These are phyloP conservation scores for Aspergillus sergii DNA, from an alignment of 2,329 filamentous ascomycete genomes.

Conservation along the genomic window DNA sequence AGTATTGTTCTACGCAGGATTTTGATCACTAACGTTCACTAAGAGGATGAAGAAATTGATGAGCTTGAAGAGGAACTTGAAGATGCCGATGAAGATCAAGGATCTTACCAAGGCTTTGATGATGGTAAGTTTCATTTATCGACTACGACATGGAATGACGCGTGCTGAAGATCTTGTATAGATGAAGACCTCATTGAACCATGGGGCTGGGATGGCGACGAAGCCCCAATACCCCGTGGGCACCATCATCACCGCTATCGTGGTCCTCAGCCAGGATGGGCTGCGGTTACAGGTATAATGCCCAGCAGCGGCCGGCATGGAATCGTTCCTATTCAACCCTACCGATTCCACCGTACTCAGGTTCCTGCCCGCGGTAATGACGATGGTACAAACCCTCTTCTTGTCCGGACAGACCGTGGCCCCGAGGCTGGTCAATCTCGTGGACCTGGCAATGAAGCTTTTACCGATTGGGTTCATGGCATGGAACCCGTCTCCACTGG, in stretches of 20 bases:
- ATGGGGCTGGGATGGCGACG: slow-evolving; percentile 57
- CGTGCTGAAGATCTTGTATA: slow-evolving; percentile 34
- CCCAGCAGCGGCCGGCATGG: slow-evolving; percentile 51
- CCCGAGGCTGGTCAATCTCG: slow-evolving; percentile 40
- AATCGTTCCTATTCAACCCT: slow-evolving; percentile 44
- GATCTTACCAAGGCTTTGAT: slow-evolving; percentile 43
- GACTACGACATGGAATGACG: background rate
- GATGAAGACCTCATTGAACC: slow-evolving; percentile 45
- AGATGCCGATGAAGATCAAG: slow-evolving; percentile 48
- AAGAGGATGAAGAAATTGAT: slow-evolving; percentile 60
- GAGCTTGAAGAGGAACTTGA: slow-evolving; percentile 50
- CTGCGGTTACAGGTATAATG: slow-evolving; percentile 61
- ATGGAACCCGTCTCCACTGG: slow-evolving; percentile 51
- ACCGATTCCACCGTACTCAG: slow-evolving; percentile 48
- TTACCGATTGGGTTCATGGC: slow-evolving; percentile 57
- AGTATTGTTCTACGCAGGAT: background rate
- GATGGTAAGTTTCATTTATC: slow-evolving; percentile 24
- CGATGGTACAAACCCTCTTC: slow-evolving; percentile 83
- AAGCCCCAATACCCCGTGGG: slow-evolving; percentile 48
- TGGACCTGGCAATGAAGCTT: slow-evolving; percentile 41
- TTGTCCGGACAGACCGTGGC: slow-evolving; percentile 62
- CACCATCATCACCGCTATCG: slow-evolving; percentile 59
- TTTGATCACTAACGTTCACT: slow-evolving; percentile 35
- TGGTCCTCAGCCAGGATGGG: slow-evolving; percentile 63
- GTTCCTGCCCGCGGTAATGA: slow-evolving; percentile 63